Percentiles rank a stretch among this genome's conserved stretches.
phyloP scores from a whole-genome alignment of 495 filamentous ascomycete genomes.

The Bathelium albidoporum region DNA sequence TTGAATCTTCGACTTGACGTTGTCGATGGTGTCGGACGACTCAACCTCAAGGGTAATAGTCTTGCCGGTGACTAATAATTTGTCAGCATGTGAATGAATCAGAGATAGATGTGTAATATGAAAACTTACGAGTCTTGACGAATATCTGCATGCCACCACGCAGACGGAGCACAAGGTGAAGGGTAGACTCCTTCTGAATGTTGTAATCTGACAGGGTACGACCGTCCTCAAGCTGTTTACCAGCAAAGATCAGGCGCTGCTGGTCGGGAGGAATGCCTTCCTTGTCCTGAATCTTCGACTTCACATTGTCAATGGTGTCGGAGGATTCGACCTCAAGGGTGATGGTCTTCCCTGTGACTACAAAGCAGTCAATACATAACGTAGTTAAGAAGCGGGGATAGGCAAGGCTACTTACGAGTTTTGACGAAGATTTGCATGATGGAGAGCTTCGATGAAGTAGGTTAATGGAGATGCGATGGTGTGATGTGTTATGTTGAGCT shows the following conservation, averaged over 20 bases:
- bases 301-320: conserved; percentile 98
- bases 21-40: conserved; percentile 92
- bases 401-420: conserved; percentile 59
- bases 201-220: conserved; percentile 97
- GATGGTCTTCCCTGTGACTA: conserved; percentile 97
- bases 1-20: conserved; percentile 76
- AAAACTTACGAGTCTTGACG: conserved; percentile 45
- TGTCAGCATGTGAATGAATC: conserved; percentile 21
- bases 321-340: conserved; percentile 97
- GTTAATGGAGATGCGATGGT: too few relatives aligned
- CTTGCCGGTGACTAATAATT: conserved; percentile 84
- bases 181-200: conserved; percentile 95
- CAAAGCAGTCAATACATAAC: conserved; percentile 22
- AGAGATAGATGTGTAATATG: conserved; percentile 9
- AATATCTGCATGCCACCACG: conserved; percentile 99
- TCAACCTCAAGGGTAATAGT: conserved; percentile 98
- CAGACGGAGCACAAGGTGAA: conserved; percentile 92
- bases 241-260: conserved; percentile 96
- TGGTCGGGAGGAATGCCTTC: conserved; percentile 97
- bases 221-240: conserved; percentile 96
- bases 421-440: conserved; percentile 98
- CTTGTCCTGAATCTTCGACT: conserved; percentile 99
- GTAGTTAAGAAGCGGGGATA: conserved; percentile 23
- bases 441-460: background rate
- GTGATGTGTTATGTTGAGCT: background rate